Evolutionary conservation across 495 filamentous ascomycete species (phyloP), one percentile per base, ranked within the genome.

Genomic region (Aspergillus sclerotioniger): DNA sequence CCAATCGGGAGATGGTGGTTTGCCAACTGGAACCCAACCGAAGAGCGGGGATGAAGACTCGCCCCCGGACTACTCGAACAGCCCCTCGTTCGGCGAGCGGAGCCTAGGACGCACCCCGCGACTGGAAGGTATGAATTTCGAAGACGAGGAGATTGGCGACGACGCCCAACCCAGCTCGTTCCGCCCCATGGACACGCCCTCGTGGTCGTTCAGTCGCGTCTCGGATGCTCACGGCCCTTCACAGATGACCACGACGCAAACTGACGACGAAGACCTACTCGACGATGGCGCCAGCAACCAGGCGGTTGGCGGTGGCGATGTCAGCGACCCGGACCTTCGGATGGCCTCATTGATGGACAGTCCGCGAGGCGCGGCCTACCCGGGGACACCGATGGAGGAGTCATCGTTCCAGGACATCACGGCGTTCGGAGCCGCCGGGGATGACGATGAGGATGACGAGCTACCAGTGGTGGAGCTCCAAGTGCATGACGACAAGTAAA

Each of bases 1-100:
- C 87, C 87, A 72, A 79, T 81, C 62, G 73, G 84, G 71, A 83
- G 81, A 69, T 78, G 79, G 72, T 87, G 84, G 85, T 82, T 75
- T 69, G 72, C 67, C 47, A 67, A 64, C 56, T 61, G 71, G 63
- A 63, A 65, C 54, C 54, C 71, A 44, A 65, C 59, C 58, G 64
- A 73, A 63, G 67, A 71, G 64, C 48, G 63, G 54, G 45, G 64
- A 60, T 60, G 64, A 71, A 25, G 66, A 69, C 32, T 55, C 57
- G 50, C 59, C 56, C 2, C 62, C 67, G 31, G 62, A 63, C 21
- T 66, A 67, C 31, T 61, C 60, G 3, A 56, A 63, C 52, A 62
- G 55, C 55, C 63, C 59, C 20, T 20, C 67, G 41, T 59, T 56
- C 33, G 67, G 63, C 21, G 67, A 67, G 51, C 56, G 50, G 49